Conservation (phyloP, 192 early-diverging fungal genomes). For the Chytriomyces confervae region DNA sequence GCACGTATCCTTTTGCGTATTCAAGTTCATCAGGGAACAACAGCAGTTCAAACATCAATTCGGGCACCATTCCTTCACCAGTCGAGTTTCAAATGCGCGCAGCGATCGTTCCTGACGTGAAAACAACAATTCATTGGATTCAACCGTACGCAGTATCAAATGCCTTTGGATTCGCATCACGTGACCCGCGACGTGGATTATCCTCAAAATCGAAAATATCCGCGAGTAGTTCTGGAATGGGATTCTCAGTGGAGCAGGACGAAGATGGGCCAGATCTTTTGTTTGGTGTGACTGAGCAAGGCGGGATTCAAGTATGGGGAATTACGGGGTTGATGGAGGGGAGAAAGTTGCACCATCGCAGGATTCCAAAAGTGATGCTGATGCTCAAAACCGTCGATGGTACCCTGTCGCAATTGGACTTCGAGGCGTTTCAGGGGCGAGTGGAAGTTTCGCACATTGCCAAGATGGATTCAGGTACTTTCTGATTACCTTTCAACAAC, state of each 20-base stretch:
- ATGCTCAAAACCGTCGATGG: slow-evolving; percentile 67
- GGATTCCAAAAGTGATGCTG: slow-evolving; percentile 67
- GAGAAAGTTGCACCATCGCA: slow-evolving; percentile 61
- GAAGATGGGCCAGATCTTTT: slow-evolving; percentile 74
- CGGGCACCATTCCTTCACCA: slow-evolving; percentile 31
- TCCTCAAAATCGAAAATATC: neutral
- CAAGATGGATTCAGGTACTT: slow-evolving; percentile 43
- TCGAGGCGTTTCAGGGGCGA: slow-evolving; percentile 62
- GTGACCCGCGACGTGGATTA: neutral
- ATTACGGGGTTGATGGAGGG: slow-evolving; percentile 67
- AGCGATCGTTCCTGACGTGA: slow-evolving; percentile 65
- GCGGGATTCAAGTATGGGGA: slow-evolving; percentile 79
- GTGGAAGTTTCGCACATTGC: slow-evolving; percentile 56
- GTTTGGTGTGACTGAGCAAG: slow-evolving; percentile 73
- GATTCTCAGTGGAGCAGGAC: neutral
- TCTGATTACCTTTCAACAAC: neutral
- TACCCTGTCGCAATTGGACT: slow-evolving; percentile 56
- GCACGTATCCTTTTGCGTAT: too few species aligned
- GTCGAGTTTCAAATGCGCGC: slow-evolving; percentile 70
- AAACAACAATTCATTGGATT: slow-evolving; percentile 48
- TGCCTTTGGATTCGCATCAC: slow-evolving; percentile 29
- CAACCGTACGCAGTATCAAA: slow-evolving; percentile 35
- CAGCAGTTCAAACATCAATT: neutral
- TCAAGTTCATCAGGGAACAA: too few species aligned
- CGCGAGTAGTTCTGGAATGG: neutral